Percentiles rank a stretch among this genome's conserved stretches.
phyloP scores from a whole-genome alignment of 495 filamentous ascomycete genomes.

The Clavariopsis aquatica region DNA sequence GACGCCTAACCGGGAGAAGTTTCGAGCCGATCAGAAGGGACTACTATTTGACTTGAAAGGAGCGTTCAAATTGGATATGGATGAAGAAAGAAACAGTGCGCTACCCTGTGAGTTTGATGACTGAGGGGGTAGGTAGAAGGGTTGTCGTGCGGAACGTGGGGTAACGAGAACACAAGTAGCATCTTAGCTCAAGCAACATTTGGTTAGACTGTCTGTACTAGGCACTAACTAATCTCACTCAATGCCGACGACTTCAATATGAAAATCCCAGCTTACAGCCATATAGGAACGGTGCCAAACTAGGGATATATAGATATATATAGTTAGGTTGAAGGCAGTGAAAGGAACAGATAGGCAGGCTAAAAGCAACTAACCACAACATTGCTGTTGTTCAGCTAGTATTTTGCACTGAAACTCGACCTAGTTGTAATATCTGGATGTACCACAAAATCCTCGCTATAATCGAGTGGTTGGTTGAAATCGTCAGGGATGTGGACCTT shows the following conservation, averaged over 20 bases:
- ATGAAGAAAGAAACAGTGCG: not conserved
- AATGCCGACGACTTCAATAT: too few species aligned
- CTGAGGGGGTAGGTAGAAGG: not conserved
- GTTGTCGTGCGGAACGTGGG: not conserved
- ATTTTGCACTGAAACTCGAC: constrained; percentile 4
- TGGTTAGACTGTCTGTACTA: too few species aligned
- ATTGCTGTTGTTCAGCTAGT: not conserved
- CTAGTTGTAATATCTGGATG: constrained; percentile 14
- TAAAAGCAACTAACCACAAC: not conserved
- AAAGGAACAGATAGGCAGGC: too few species aligned
- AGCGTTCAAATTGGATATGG: not conserved
- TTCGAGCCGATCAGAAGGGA: not conserved
- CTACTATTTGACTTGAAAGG: not conserved
- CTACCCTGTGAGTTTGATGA: not conserved
- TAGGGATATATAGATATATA: too few species aligned
- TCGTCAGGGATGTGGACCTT: constrained; percentile 18
- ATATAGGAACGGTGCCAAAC: too few species aligned
- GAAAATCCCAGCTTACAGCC: too few species aligned
- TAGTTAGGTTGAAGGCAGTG: too few species aligned
- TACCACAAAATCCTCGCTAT: not conserved
- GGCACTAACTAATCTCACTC: too few species aligned
- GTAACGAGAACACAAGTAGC: not conserved
- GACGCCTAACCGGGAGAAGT: not conserved
- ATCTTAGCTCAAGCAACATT: not conserved
- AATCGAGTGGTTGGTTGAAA: constrained; percentile 5